phyloP scores from a whole-genome alignment of 129 eudicot species.

The Flaveria robusta region DNA sequence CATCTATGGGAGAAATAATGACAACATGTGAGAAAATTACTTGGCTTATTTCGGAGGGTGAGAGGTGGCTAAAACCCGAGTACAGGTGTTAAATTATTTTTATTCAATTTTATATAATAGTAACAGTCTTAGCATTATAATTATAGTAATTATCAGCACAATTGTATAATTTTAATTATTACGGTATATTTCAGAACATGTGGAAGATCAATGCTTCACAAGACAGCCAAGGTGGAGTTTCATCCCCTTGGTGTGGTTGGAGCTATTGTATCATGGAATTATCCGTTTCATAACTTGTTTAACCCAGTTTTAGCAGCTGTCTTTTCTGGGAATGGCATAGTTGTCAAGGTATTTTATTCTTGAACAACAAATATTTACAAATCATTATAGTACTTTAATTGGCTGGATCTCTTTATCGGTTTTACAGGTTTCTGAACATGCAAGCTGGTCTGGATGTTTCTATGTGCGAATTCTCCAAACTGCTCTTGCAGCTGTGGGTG shows the following conservation, averaged over 20 bases:
- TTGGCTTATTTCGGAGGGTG: slow-evolving; percentile 98
- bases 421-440: slow-evolving; percentile 92
- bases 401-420: slow-evolving; percentile 6
- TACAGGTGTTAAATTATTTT: slow-evolving; percentile 52
- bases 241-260: slow-evolving; percentile 98
- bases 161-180: background rate
- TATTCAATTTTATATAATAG: slow-evolving; percentile 1
- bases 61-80: slow-evolving; percentile 93
- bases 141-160: slow-evolving; percentile 4
- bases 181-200: slow-evolving; percentile 51
- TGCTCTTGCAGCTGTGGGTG: slow-evolving; percentile 99
- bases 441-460: slow-evolving; percentile 99
- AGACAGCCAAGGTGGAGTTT: slow-evolving; percentile 87
- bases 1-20: slow-evolving; percentile 97
- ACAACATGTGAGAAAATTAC: slow-evolving; percentile 97
- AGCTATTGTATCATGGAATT: slow-evolving; percentile 99
- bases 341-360: slow-evolving; percentile 63
- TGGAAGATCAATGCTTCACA: slow-evolving; percentile 99
- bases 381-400: background rate
- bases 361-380: background rate
- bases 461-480: slow-evolving; percentile 88
- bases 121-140: slow-evolving; percentile 1
- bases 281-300: slow-evolving; percentile 94
- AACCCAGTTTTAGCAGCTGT: slow-evolving; percentile 98
- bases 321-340: slow-evolving; percentile 94